Percentiles rank a stretch among this genome's conserved stretches.
Evolutionary conservation across 805 yeast species (phyloP).

Genomic region (Pichia scutulata): DNA sequence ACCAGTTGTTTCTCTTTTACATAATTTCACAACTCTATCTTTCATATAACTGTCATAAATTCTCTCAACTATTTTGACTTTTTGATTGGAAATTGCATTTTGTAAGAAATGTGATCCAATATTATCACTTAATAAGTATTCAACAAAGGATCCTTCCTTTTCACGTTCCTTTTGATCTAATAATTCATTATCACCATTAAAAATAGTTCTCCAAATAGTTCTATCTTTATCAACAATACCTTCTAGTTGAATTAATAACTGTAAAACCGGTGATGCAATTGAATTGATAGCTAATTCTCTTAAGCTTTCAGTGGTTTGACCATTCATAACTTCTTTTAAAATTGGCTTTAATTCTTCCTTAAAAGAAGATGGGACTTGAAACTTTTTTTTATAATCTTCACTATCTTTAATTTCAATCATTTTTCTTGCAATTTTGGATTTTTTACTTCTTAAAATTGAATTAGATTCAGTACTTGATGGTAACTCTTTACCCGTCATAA

Average conservation of each 20-base stretch:
- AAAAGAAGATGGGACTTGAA: conserved; percentile 65
- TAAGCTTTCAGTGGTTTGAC: conserved; percentile 37
- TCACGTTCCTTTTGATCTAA: conserved; percentile 45
- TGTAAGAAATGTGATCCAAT: conserved; percentile 94
- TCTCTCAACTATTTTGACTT: conserved; percentile 63
- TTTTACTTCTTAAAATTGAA: conserved; percentile 74
- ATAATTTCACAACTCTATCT: conserved; percentile 63
- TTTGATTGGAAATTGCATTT: conserved; percentile 54
- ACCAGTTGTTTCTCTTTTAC: conserved; percentile 79
- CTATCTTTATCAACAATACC: conserved; percentile 73
- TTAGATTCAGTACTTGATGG: conserved; percentile 65
- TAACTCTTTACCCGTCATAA: conserved; percentile 68
- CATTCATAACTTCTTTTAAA: conserved; percentile 33
- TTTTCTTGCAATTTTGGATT: conserved; percentile 81
- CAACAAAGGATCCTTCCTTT: conserved; percentile 73
- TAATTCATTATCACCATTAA: conserved; percentile 42
- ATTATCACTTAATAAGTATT: conserved; percentile 73
- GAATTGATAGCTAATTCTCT: conserved; percentile 74
- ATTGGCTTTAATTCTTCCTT: conserved; percentile 50
- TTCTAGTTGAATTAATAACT: conserved; percentile 69
- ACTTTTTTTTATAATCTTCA: conserved; percentile 58
- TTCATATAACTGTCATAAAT: conserved; percentile 65
- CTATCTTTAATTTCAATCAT: conserved; percentile 83
- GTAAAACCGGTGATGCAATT: conserved; percentile 82
- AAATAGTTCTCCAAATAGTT: conserved; percentile 58